Conservation (phyloP, 768 basidiomycete genomes). For the Pulveroboletus sp. region DNA sequence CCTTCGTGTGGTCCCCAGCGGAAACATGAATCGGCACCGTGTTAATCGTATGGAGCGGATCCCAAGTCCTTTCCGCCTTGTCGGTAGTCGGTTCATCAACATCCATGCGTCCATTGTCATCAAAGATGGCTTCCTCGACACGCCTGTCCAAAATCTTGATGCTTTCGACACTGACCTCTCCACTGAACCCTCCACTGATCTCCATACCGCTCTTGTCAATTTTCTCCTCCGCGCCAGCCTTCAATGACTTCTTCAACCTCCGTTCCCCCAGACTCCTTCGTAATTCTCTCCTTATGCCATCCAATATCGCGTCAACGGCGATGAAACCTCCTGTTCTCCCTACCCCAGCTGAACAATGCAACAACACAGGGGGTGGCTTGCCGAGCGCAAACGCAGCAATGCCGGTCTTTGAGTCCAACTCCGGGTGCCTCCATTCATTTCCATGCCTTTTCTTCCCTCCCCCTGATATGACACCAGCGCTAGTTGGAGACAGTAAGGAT, state of each 20-base stretch:
- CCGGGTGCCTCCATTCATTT: constrained; percentile 31
- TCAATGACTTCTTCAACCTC: constrained; percentile 2
- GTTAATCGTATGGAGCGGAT: constrained; percentile 9
- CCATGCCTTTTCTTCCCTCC: constrained; percentile 10
- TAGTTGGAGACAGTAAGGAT: constrained; percentile 17
- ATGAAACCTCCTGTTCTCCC: constrained; percentile 95
- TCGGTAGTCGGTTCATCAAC: constrained; percentile 20
- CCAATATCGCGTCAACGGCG: constrained; percentile 80
- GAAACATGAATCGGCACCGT: constrained; percentile 27
- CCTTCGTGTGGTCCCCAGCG: constrained; percentile 27
- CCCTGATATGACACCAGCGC: background rate
- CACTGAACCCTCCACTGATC: constrained; percentile 2
- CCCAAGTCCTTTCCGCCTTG: background rate
- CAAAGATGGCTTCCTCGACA: background rate
- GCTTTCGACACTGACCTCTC: constrained; percentile 5
- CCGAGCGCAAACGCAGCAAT: constrained; percentile 50
- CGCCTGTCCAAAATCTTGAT: constrained; percentile 2
- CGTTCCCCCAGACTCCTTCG: constrained; percentile 29
- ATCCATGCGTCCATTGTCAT: constrained; percentile 19
- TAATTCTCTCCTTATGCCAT: constrained; percentile 63
- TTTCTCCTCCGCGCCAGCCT: background rate
- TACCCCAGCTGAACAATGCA: constrained; percentile 94
- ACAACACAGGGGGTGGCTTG: constrained; percentile 51
- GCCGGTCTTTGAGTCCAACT: constrained; percentile 52
- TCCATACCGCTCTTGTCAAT: constrained; percentile 2